These are phyloP conservation scores for Talaromyces pinophilus DNA, from an alignment of 2,329 filamentous ascomycete genomes.

Conservation along the genomic window DNA sequence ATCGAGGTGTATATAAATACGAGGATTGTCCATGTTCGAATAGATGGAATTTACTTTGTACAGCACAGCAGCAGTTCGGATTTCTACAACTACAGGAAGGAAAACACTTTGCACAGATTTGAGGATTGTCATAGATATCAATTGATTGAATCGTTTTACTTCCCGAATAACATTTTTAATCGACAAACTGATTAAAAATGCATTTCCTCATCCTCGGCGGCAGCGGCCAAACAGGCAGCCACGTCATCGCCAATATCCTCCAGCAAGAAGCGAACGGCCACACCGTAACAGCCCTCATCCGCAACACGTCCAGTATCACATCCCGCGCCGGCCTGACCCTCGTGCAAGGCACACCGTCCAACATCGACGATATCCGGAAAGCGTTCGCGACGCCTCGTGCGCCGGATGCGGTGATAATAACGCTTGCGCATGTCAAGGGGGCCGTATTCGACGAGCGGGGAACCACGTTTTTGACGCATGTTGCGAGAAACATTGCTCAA, in stretches of 20 bases:
- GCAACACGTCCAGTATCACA: conserved; percentile 12
- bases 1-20: neutral
- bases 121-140: neutral
- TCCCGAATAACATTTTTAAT: too few species aligned
- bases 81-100: neutral
- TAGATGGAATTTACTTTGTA: neutral
- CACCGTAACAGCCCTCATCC: conserved; percentile 20
- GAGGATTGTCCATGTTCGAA: neutral
- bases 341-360: conserved; percentile 20
- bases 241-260: conserved; percentile 17
- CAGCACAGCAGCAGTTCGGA: neutral
- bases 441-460: conserved; percentile 12
- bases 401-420: conserved; percentile 13
- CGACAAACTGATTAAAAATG: neutral
- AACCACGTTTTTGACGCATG: conserved; percentile 15
- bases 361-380: conserved; percentile 16
- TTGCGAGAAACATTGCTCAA: conserved; percentile 13
- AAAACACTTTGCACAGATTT: neutral
- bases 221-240: conserved; percentile 21
- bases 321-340: neutral
- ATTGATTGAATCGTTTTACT: neutral
- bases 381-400: neutral
- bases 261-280: conserved; percentile 12
- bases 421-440: conserved; percentile 15
- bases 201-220: conserved; percentile 21